phyloP scores from a whole-genome alignment of 2,329 filamentous ascomycete genomes.

The Stemphylium lycopersici region DNA sequence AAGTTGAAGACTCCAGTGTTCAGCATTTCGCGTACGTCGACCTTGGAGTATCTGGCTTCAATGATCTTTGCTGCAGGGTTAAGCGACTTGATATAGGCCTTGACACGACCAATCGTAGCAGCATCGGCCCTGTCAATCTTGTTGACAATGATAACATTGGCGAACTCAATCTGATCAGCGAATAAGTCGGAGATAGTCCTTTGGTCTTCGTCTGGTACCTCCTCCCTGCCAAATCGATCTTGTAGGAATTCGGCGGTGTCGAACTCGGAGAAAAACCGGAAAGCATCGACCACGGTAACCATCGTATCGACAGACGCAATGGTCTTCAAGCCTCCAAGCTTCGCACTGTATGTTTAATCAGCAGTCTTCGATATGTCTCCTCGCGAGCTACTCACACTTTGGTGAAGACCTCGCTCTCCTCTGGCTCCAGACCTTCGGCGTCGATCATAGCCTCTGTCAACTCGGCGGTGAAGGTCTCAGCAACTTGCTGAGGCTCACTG shows the following conservation, averaged over 20 bases:
- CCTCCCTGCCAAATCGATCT: conserved; percentile 63
- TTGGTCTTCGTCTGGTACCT: conserved; percentile 68
- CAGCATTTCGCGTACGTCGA: conserved; percentile 68
- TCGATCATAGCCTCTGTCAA: conserved; percentile 55
- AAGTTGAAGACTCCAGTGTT: conserved; percentile 70
- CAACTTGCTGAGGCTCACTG: conserved; percentile 75
- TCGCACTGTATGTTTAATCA: conserved; percentile 27
- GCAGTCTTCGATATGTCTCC: not conserved
- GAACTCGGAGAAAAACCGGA: conserved; percentile 75
- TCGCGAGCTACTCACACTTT: conserved; percentile 51
- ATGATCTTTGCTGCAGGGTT: conserved; percentile 72
- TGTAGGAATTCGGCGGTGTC: conserved; percentile 72
- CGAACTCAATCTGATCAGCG: conserved; percentile 80
- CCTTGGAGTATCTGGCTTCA: conserved; percentile 63
- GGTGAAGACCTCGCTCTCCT: conserved; percentile 53
- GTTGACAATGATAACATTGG: conserved; percentile 74
- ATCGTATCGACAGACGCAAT: conserved; percentile 73
- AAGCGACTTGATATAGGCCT: conserved; percentile 63
- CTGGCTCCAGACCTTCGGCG: conserved; percentile 49
- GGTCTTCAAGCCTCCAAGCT: conserved; percentile 66
- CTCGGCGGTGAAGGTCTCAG: conserved; percentile 70
- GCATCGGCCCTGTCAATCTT: conserved; percentile 68
- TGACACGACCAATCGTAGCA: conserved; percentile 55
- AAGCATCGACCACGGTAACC: conserved; percentile 74
- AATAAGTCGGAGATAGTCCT: conserved; percentile 76